These are phyloP conservation scores for Dioscorea alata DNA, from an alignment of 106 monocot species.

Conservation along the genomic window DNA sequence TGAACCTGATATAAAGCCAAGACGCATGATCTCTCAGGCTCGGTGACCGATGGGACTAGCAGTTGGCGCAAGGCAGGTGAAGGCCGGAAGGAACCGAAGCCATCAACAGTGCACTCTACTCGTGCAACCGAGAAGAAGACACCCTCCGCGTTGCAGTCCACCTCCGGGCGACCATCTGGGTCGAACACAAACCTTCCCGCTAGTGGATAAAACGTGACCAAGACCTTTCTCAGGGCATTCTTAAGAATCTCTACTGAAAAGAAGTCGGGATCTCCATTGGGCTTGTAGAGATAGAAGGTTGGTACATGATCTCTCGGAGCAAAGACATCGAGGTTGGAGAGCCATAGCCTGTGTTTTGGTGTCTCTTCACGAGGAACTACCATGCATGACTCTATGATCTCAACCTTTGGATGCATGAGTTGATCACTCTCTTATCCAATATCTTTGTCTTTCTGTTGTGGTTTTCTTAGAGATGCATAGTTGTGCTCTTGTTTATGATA, in stretches of 20 bases:
- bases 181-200: constrained; percentile 34
- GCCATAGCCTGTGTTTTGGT: constrained; percentile 12
- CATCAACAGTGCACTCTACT: constrained; percentile 22
- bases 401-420: no score
- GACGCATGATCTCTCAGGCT: neutral
- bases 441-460: no score
- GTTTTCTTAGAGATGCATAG: no score
- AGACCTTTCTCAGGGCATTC: constrained; percentile 15
- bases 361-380: constrained; percentile 17
- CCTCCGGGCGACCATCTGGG: constrained; percentile 27
- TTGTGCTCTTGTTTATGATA: no score
- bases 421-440: no score
- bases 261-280: no score
- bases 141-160: constrained; percentile 58
- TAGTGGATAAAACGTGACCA: constrained; percentile 45
- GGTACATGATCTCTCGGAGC: constrained; percentile 2
- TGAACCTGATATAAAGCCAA: neutral
- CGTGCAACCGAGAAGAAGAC: constrained; percentile 47
- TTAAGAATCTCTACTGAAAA: constrained; percentile 15
- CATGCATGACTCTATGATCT: constrained; percentile 10
- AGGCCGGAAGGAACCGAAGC: constrained; percentile 44
- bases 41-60: constrained; percentile 14
- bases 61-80: constrained; percentile 20
- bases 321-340: constrained; percentile 20
- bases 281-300: constrained; percentile 15